Conservation (phyloP, 1,284 basidiomycete species). For the Melanopsichium pennsylvanicum region DNA sequence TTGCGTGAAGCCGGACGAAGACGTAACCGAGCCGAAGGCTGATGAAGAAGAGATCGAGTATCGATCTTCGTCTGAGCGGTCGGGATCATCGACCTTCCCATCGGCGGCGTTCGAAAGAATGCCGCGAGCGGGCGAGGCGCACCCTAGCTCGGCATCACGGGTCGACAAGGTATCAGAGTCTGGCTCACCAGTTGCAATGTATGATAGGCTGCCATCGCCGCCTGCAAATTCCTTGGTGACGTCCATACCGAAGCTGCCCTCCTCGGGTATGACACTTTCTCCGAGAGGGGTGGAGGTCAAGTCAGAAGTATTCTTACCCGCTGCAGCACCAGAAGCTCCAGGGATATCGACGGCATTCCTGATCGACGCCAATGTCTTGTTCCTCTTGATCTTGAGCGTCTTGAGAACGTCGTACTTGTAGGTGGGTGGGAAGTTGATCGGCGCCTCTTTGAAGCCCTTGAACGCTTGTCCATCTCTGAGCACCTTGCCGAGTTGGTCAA, state of each 20-base stretch:
- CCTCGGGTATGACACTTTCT: slow-evolving; percentile 38
- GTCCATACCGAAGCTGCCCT: slow-evolving; percentile 5
- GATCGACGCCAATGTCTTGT: slow-evolving; percentile 20
- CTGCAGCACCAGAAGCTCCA: neutral
- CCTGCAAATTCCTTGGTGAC: neutral
- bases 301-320: slow-evolving; percentile 2
- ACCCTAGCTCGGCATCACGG: neutral
- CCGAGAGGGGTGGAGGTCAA: slow-evolving; percentile 10
- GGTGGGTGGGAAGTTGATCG: slow-evolving; percentile 68
- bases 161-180: neutral
- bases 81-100: slow-evolving; percentile 11
- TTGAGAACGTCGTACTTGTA: slow-evolving; percentile 81
- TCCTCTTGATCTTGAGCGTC: slow-evolving; percentile 66
- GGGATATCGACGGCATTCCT: slow-evolving; percentile 24
- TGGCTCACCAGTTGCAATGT: neutral
- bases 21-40: slow-evolving; percentile 39
- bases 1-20: slow-evolving; percentile 31
- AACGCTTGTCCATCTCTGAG: slow-evolving; percentile 72
- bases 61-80: slow-evolving; percentile 45
- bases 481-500: slow-evolving; percentile 79
- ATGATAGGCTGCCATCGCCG: slow-evolving; percentile 10
- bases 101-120: neutral
- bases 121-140: neutral
- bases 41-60: slow-evolving; percentile 48
- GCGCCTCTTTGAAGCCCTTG: slow-evolving; percentile 72